Evolutionary conservation across 495 filamentous ascomycete genomes (phyloP).

Genomic region (Coniosporium apollinis): DNA sequence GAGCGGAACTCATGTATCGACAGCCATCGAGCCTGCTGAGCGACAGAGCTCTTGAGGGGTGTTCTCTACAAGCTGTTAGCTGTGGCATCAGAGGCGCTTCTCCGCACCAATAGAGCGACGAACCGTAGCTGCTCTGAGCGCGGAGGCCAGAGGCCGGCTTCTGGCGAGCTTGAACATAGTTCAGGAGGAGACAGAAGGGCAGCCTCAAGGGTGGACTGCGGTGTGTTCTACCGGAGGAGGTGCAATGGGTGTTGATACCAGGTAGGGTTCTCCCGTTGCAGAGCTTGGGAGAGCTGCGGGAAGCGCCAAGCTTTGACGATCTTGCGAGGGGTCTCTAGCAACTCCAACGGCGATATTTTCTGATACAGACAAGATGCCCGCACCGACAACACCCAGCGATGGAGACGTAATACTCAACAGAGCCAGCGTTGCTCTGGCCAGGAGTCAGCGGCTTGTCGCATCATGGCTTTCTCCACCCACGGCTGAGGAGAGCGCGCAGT

Average conservation of each 20-base stretch:
- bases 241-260: no score
- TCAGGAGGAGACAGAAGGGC: background rate
- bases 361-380: background rate
- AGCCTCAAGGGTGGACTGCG: background rate
- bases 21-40: constrained; percentile 69
- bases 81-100: constrained; percentile 6
- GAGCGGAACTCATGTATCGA: constrained; percentile 97
- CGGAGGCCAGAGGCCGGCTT: constrained; percentile 48
- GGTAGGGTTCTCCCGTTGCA: no score
- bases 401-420: constrained; percentile 31
- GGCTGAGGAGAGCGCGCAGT: constrained; percentile 26
- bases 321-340: no score
- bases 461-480: constrained; percentile 34
- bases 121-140: constrained; percentile 48
- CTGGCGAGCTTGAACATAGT: constrained; percentile 63
- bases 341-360: no score
- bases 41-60: constrained; percentile 31
- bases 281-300: no score
- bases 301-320: no score
- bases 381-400: constrained; percentile 6
- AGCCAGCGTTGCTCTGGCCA: constrained; percentile 27
- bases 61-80: constrained; percentile 27
- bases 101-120: constrained; percentile 12
- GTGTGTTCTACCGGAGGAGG: no score
- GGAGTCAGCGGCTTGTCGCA: constrained; percentile 26